Evolutionary conservation across 2,329 filamentous ascomycete species (phyloP).

Genomic region (Knufia fluminis): DNA sequence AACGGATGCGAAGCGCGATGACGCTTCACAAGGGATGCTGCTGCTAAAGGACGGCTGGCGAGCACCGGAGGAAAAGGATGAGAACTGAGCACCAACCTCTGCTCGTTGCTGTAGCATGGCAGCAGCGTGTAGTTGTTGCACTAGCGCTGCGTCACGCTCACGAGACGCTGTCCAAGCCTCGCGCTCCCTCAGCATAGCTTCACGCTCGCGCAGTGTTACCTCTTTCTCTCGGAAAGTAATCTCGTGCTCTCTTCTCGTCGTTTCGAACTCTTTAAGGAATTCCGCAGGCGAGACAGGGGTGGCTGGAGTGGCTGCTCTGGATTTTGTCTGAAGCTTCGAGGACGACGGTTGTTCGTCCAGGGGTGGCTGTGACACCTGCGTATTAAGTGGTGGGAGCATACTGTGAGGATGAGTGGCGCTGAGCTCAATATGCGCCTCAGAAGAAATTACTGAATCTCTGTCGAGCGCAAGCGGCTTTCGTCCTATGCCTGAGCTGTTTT

Average conservation of each 20-base stretch:
- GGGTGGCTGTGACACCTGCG: conserved; percentile 9
- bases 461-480: not conserved
- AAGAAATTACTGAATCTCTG: conserved; percentile 7
- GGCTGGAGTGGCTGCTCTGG: not conserved
- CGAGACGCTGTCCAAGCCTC: conserved; percentile 13
- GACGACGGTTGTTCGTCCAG: conserved; percentile 7
- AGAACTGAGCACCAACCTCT: conserved; percentile 18
- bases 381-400: not conserved
- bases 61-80: conserved; percentile 7
- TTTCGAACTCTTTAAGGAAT: conserved; percentile 7
- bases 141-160: conserved; percentile 17
- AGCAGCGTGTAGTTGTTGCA: conserved; percentile 15
- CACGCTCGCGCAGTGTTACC: conserved; percentile 16
- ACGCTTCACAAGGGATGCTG: not conserved
- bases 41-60: not conserved
- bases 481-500: not conserved
- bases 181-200: conserved; percentile 16
- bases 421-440: conserved; percentile 1
- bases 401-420: not conserved
- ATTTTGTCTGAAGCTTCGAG: not conserved
- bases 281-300: conserved; percentile 1
- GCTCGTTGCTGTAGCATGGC: conserved; percentile 11
- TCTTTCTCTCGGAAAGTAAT: conserved; percentile 17
- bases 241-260: conserved; percentile 15
- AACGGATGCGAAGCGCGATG: not conserved